Conservation (phyloP, 148 eudicot genomes). For the Polygonum aviculare region DNA sequence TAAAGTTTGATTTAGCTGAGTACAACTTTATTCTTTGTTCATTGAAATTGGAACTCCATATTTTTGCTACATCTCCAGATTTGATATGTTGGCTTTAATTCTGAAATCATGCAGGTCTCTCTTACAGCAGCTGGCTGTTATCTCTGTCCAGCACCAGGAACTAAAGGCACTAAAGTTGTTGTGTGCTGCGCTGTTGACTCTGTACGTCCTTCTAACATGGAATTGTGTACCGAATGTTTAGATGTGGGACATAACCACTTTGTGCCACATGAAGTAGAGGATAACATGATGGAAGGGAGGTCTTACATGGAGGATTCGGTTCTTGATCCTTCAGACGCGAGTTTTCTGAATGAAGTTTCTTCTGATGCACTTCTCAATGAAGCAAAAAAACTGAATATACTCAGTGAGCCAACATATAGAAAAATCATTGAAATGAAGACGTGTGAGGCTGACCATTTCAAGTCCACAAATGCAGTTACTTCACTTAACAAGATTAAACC, state of each 20-base stretch:
- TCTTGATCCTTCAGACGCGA: conserved; percentile 14
- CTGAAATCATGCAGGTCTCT: conserved; percentile 47
- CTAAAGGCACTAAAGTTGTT: conserved; percentile 70
- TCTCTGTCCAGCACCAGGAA: conserved; percentile 87
- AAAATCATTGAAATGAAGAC: conserved; percentile 43
- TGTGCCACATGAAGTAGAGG: conserved; percentile 29
- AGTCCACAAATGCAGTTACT: conserved; percentile 20
- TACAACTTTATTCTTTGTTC: background rate
- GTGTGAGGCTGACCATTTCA: conserved; percentile 49
- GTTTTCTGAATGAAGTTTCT: conserved; percentile 15
- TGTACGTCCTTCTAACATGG: conserved; percentile 31
- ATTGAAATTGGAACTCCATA: background rate
- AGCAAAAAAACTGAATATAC: conserved; percentile 45
- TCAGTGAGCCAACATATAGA: conserved; percentile 48
- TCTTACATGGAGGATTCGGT: conserved; percentile 13
- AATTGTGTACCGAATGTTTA: conserved; percentile 27
- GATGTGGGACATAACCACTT: conserved; percentile 13
- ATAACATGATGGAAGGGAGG: conserved; percentile 40
- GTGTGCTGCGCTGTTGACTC: conserved; percentile 66
- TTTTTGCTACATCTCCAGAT: background rate
- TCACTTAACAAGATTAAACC: conserved; percentile 18
- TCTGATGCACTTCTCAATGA: conserved; percentile 44
- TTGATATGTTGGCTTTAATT: conserved; percentile 2
- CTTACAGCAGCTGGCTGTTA: conserved; percentile 89
- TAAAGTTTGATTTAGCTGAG: background rate